Percentiles rank a stretch among this genome's conserved stretches.
These are phyloP conservation scores for Aspergillus funiculosus DNA, from an alignment of 495 filamentous ascomycete genomes.

Conservation along the genomic window DNA sequence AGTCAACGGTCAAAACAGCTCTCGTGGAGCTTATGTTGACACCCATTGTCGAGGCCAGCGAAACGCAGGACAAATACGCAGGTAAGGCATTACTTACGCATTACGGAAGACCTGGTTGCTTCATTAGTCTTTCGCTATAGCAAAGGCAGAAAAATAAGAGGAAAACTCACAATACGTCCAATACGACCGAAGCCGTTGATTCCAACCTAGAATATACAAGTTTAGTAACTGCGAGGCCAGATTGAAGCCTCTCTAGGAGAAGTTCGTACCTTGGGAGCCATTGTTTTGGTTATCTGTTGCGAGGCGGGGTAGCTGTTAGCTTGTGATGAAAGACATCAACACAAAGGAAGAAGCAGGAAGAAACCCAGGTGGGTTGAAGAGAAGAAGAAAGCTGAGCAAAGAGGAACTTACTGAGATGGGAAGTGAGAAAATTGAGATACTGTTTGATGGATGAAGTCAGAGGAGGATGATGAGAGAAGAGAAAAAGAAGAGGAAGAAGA, in stretches of 20 bases:
- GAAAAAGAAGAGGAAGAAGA: constrained; percentile 29
- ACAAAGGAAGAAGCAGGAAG: constrained; percentile 8
- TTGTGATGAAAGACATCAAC: no score
- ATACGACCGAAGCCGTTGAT: constrained; percentile 99
- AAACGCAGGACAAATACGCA: constrained; percentile 10
- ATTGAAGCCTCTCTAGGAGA: neutral
- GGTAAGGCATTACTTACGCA: constrained; percentile 51
- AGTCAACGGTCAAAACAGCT: neutral
- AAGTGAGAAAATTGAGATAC: constrained; percentile 19
- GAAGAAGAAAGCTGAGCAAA: constrained; percentile 18
- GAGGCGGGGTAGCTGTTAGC: constrained; percentile 25
- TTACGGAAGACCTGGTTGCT: constrained; percentile 62
- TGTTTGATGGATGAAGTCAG: constrained; percentile 12
- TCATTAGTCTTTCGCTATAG: constrained; percentile 18
- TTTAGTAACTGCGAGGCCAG: constrained; percentile 8
- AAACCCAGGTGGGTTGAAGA: constrained; percentile 1
- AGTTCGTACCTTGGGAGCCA: constrained; percentile 39
- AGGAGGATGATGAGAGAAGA: constrained; percentile 27
- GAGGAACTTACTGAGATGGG: constrained; percentile 17
- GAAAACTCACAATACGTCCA: constrained; percentile 83
- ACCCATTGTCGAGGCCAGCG: neutral
- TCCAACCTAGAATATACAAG: constrained; percentile 59
- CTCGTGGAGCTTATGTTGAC: neutral
- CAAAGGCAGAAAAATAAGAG: neutral
- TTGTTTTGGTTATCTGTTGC: constrained; percentile 25